phyloP scores from a whole-genome alignment of 371 early-diverging fungal genomes.

The Mucor sp. region DNA sequence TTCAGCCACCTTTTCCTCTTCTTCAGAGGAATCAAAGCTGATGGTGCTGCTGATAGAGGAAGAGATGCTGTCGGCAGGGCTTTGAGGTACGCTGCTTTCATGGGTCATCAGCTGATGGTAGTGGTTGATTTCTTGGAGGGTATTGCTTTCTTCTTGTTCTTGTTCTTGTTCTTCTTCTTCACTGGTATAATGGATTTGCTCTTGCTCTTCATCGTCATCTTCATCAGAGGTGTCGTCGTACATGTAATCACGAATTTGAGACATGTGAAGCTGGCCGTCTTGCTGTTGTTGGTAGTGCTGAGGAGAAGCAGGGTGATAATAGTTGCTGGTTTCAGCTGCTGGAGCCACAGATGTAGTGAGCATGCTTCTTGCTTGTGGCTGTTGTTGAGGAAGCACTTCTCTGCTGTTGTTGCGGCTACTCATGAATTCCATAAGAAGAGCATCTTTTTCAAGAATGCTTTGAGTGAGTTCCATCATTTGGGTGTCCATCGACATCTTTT shows the following conservation, averaged over 20 bases:
- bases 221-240: conserved; percentile 16
- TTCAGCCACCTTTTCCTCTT: conserved; percentile 20
- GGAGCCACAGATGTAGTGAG: not conserved
- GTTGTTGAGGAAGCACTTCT: conserved; percentile 9
- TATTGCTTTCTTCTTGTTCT: not conserved
- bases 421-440: conserved; percentile 20
- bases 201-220: conserved; percentile 14
- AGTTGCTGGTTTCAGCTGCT: not conserved
- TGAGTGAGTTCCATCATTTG: conserved; percentile 26
- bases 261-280: conserved; percentile 14
- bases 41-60: conserved; percentile 11
- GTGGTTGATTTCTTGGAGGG: conserved; percentile 2
- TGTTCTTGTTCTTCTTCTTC: conserved; percentile 18
- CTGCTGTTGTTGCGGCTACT: conserved; percentile 19
- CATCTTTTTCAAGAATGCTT: conserved; percentile 26
- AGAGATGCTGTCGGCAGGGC: conserved; percentile 17
- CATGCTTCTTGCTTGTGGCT: not conserved
- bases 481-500: conserved; percentile 21
- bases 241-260: conserved; percentile 21
- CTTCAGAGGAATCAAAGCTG: conserved; percentile 21
- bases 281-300: not conserved
- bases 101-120: conserved; percentile 1
- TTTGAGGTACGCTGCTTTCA: conserved; percentile 7
- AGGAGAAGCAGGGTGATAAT: conserved; percentile 9
- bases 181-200: conserved; percentile 12